A percentile compares a stretch with the other conserved stretches of the same genome.
These are phyloP conservation scores for Hypoxylon lenormandii DNA, from an alignment of 495 filamentous ascomycete species.

Conservation along the genomic window DNA sequence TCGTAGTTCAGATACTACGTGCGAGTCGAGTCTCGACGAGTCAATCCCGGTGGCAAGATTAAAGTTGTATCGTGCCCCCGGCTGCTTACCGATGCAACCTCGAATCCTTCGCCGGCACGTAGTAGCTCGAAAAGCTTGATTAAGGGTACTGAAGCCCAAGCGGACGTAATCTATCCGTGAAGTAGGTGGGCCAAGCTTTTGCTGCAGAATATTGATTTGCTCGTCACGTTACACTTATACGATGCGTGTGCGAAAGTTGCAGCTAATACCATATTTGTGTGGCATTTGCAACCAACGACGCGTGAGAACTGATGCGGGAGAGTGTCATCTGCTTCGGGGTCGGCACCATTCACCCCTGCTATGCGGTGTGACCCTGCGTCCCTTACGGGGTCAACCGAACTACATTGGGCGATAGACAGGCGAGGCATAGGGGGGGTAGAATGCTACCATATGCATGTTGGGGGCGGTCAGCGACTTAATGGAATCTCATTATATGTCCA, in stretches of 20 bases:
- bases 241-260: neutral
- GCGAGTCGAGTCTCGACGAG: no score
- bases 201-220: no score
- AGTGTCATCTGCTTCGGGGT: neutral
- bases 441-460: neutral
- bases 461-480: neutral
- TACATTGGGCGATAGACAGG: neutral
- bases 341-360: neutral
- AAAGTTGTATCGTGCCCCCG: neutral
- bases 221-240: no score
- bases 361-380: neutral
- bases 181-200: no score
- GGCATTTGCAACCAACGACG: no score
- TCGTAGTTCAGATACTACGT: no score
- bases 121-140: neutral
- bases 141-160: neutral
- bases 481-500: neutral
- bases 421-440: neutral
- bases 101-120: conserved; percentile 2
- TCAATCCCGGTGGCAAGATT: neutral
- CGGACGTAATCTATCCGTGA: neutral
- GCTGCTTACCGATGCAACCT: conserved; percentile 4
- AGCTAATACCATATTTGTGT: neutral
- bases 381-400: neutral
- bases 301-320: no score